Conservation (phyloP, 2,329 filamentous ascomycete species). For the Aureobasidium pullulans region DNA sequence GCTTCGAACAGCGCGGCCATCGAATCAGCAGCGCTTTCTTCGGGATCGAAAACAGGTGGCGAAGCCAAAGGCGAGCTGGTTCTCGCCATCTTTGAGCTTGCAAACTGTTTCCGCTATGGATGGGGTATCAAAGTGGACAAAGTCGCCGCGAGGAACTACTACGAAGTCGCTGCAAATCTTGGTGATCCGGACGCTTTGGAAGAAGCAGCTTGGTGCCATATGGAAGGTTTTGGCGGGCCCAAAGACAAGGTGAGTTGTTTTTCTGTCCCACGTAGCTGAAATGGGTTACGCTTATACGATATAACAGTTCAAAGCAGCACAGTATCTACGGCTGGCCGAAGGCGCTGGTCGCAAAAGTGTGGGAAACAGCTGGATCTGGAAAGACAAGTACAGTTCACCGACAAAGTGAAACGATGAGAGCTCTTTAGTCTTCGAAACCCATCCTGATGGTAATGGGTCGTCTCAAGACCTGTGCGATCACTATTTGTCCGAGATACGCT, state of each 20-base stretch:
- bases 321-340: constrained; percentile 88
- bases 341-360: constrained; percentile 80
- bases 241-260: constrained; percentile 84
- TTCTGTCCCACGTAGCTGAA: neutral
- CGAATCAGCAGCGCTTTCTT: constrained; percentile 75
- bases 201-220: constrained; percentile 90
- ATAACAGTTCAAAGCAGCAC: constrained; percentile 49
- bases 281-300: neutral
- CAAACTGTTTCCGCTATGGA: constrained; percentile 85
- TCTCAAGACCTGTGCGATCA: too few relatives aligned
- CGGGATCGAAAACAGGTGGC: constrained; percentile 87
- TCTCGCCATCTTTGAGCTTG: constrained; percentile 91
- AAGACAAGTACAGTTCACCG: constrained; percentile 68
- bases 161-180: constrained; percentile 93
- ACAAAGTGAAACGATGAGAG: neutral
- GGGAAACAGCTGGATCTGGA: constrained; percentile 98
- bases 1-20: constrained; percentile 84
- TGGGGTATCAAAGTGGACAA: constrained; percentile 88
- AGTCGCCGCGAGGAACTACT: constrained; percentile 81
- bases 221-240: constrained; percentile 92
- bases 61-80: constrained; percentile 94
- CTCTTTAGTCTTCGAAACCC: too few relatives aligned
- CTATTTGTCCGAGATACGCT: too few relatives aligned
- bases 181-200: constrained; percentile 98
- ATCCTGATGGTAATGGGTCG: too few relatives aligned